Evolutionary conservation across 2,329 filamentous ascomycete genomes (phyloP), one percentile per base, ranked within the genome.

Genomic region (Xylaria sp.): DNA sequence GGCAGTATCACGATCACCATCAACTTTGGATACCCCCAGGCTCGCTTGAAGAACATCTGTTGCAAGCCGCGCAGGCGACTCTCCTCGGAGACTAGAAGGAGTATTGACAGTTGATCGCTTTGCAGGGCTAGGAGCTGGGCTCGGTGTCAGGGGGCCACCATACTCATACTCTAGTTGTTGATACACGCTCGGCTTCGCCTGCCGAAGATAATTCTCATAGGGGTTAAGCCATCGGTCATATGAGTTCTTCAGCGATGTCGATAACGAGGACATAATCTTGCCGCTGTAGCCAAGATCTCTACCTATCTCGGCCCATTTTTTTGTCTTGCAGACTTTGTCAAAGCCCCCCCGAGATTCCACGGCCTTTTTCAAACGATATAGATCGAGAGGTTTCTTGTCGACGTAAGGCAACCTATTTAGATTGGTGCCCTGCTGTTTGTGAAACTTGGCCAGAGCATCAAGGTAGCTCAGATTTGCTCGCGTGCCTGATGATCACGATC

Each of bases 251-350:
- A 99, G 87, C 5, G 96, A 98, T 0, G 96, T 99, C 6, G 96
- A 99, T 56, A 99, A 84, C 9, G 96, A 98, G 2, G 95, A 98
- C 96, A 99, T 99, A 72, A 99, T 99, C 84, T 99, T 99, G 78
- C 96, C 96, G 78, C 95, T 98, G 82, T 99, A 99, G 64, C 96
- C 96, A 57, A 99, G 84, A 79, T 98, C 96, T 77, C 96, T 90
- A 41, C 96, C 96, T 75, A 99, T 98, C 80, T 99, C 96, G 18
- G 96, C 96, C 96, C 96, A 99, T 83, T 98, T 98, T 83, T 99
- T 99, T 65, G 91, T 87, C 81, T 97, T 98, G 86, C 96, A 99
- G 54, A 99, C 96, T 78, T 93, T 93, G 64, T 98, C 94, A 75
- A 99, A 99, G 2, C 96, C 96, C 56, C 96, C 96, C 71, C 96